Evolutionary conservation across 257 asterid species (phyloP), one percentile per base, ranked within the genome.

Genomic region (Penstemon davidsonii): DNA sequence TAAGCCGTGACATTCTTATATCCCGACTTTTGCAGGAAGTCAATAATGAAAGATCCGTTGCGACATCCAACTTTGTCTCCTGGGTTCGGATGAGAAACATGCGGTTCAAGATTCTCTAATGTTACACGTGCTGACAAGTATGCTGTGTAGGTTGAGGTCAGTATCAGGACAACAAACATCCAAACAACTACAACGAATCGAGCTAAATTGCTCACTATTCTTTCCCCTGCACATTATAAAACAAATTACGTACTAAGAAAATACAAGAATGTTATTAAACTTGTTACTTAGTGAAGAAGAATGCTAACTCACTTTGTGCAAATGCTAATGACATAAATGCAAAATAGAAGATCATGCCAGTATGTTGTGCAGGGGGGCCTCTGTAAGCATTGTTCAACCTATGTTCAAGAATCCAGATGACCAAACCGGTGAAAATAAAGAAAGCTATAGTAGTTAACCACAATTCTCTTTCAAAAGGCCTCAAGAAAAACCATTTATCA

Each of bases 321-420:
- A 43, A 79, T 8, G 75, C 73, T 52, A 80, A 69, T 7, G 79
- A 68, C 50, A 72, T 76, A 57, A 66, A 49, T 1, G 81, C 65
- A 40, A 80, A 70, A 66, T 69, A 72, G 33, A 80, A 33, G 9
- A 69, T 64, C 36, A 74, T 76, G 64, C 79, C 79, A 3, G 74
- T 19, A 11, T 76, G 81, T 41, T 65, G 59, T 13, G 52, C n/a
- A 0, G 55, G 12, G 38, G 74, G 39, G 12, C 85, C 82, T 15
- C 53, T 73, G 47, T 73, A 76, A 8, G 75, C 78, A 41, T 33
- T 55, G 51, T 80, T 80, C 2, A 8, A 61, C 41, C 63, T 63
- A 62, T 71, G 80, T 25, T 80, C 85, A 59, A 80, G 59, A 11
- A 64, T 9, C 85, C 82, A 80, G 12, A 80, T 73, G 11, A 75